Evolutionary conservation across 139 green algal species (phyloP), one percentile per base, ranked within the genome.

Genomic region (Nannochloris sp.): DNA sequence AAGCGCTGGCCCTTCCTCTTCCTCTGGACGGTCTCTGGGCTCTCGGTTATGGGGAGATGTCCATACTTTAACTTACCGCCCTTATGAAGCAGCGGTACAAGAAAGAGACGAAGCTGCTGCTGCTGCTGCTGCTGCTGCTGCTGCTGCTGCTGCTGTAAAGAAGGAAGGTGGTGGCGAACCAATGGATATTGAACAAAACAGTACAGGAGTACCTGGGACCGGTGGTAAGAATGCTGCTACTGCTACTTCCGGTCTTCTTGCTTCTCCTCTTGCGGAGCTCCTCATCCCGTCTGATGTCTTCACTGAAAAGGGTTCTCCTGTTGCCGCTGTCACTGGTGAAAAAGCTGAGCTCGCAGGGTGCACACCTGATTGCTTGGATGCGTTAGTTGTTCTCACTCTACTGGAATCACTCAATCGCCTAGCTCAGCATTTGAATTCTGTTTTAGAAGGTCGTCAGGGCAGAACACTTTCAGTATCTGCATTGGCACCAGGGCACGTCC

Each of bases 61-160:
- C 13, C 83, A 96, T 75, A 96, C 85, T n/a, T 67, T 97, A 60
- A 71, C 74, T 24, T 97, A 96, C 80, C 33, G 70, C 32, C 59
- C 66, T 36, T 83, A 37, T 33, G 60, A 32, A 6, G 60, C 48
- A 4, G 60, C 61, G 29, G 55, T 53, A 51, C 51, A 46, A 9
- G 48, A n/a, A n/a, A n/a, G n/a, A n/a, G n/a, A 59, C 12, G 48
- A 19, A 27, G 42, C 42, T n/a, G n/a, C n/a, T n/a, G n/a, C n/a
- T n/a, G n/a, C n/a, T n/a, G n/a, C n/a, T n/a, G n/a, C n/a, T n/a
- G 42, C 19, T 19, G 19, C 42, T 51, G 42, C 19, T 51, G 19
- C 42, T 51, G n/a, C n/a, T n/a, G n/a, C n/a, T n/a, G n/a, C n/a
- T n/a, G n/a, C n/a, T n/a, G n/a, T 51, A 51, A 51, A 51, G 42